Evolutionary conservation across 768 basidiomycete species (phyloP), one percentile per base, ranked within the genome.

Genomic region (Cubamyces lactineus): DNA sequence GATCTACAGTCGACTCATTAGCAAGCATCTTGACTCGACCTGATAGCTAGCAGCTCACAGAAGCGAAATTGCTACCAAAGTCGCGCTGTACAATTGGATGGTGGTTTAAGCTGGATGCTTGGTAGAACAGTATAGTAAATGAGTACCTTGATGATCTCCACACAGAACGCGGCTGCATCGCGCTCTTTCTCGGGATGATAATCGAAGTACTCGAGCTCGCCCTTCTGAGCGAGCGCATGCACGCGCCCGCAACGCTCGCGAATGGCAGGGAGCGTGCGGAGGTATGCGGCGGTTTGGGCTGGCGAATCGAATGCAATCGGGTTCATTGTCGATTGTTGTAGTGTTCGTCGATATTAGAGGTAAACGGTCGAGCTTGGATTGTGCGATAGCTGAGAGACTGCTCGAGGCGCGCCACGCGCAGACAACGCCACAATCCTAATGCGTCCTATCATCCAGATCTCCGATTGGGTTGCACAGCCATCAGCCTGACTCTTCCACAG

Each of bases 231-330:
- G 19, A 96, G 86, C 28, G 86, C 82, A 73, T 90, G 86, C 38
- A 98, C 93, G 43, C 82, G 82, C 12, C 75, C 72, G 74, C 94
- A 98, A 45, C 93, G 83, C 68, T 95, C 89, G 48, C 96, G 85
- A 68, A 98, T 94, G n/a, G 94, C 85, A 16, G 92, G 90, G 3
- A 97, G 81, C 0, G 92, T 94, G 34, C 89, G 87, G 46, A 97
- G 84, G 70, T 95, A 96, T 5, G 75, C 57, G 6, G 63, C 63
- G 5, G 57, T 64, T 24, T 59, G 47, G 7, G 16, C 53, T 3
- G 63, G 47, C 8, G 63, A 63, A 47, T 24, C 53, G 11, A 50
- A 24, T 2, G 52, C 56, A 30, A 54, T 41, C 4, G 57, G 54
- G 24, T 46, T 57, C 61, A 62, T 62, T 16, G 48, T n/a, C 9